Conservation (phyloP, 495 filamentous ascomycete species). For the Neurospora sp. region DNA sequence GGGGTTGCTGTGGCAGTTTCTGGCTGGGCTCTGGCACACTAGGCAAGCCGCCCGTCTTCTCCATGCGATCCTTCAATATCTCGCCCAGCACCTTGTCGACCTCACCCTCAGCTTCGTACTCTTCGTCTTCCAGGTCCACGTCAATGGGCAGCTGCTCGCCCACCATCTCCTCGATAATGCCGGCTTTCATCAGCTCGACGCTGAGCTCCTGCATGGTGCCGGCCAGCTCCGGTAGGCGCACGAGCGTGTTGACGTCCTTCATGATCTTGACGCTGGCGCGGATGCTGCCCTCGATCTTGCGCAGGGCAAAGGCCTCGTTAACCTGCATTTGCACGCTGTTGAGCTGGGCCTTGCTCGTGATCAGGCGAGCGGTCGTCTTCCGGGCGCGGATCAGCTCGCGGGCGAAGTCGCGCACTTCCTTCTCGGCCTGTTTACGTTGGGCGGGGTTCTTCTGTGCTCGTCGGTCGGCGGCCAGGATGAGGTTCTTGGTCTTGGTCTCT, state of each 20-base stretch:
- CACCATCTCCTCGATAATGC: constrained; percentile 97
- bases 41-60: constrained; percentile 50
- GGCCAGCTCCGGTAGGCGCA: constrained; percentile 76
- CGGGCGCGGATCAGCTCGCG: constrained; percentile 77
- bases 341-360: constrained; percentile 83
- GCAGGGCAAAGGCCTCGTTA: constrained; percentile 87
- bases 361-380: constrained; percentile 59
- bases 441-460: constrained; percentile 70
- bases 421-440: constrained; percentile 62
- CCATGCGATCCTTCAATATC: constrained; percentile 72
- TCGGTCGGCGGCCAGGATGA: constrained; percentile 68
- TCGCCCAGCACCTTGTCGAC: constrained; percentile 89
- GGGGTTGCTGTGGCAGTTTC: constrained; percentile 41
- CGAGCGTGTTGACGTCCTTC: constrained; percentile 87
- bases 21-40: constrained; percentile 47
- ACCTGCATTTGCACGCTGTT: constrained; percentile 97
- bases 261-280: constrained; percentile 81
- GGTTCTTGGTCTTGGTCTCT: constrained; percentile 76
- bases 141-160: constrained; percentile 70
- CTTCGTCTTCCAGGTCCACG: constrained; percentile 52
- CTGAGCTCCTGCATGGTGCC: constrained; percentile 86
- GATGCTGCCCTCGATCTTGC: constrained; percentile 93
- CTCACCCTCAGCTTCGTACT: constrained; percentile 82
- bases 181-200: constrained; percentile 81
- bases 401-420: constrained; percentile 78